Evolutionary conservation across 495 filamentous ascomycete species (phyloP), one percentile per base, ranked within the genome.

Genomic region (Rusavskia elegans): DNA sequence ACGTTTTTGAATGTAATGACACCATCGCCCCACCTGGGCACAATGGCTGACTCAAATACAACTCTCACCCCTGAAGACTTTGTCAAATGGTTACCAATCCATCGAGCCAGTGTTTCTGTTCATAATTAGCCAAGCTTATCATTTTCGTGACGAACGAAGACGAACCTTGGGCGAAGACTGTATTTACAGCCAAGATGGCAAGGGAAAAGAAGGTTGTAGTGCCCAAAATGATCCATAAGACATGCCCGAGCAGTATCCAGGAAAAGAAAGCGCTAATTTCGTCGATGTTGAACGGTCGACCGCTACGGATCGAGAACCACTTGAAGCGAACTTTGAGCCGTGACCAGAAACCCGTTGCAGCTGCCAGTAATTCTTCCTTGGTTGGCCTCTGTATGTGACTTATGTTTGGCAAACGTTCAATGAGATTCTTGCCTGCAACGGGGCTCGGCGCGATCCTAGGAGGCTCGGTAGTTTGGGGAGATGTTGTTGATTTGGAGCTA

Each of bases 171-270:
- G 92, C 92, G 70, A 95, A 85, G 10, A 98, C 88, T 9, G 93
- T 96, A 61, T 98, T 98, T 55, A 95, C 85, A 2, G 84, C 75
- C 51, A 94, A 73, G 21, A 98, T 94, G 10, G 86, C 70, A 41
- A 95, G 71, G 0, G 88, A 95, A 67, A 97, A 92, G 66, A 98
- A 98, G 2, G 92, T 97, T 0, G 92, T 98, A 2, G 92, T 98
- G 49, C 92, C 92, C 42, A 96, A 74, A 19, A 96, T 75, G 53
- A 98, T 77, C 92, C 92, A 98, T 30, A 95, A 75, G 39, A 98
- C 68, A 67, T 98, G 93, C 0, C 92, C 92, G 35, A 95, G 71
- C 39, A 98, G 68, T 50, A 96, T 79, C 90, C 92, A 98, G 2
- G 90, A 95, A 42, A 95, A 81, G 57, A 98, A 87, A 4, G 90